phyloP scores from a whole-genome alignment of 306 rosid genomes.

The Lablab purpureus region DNA sequence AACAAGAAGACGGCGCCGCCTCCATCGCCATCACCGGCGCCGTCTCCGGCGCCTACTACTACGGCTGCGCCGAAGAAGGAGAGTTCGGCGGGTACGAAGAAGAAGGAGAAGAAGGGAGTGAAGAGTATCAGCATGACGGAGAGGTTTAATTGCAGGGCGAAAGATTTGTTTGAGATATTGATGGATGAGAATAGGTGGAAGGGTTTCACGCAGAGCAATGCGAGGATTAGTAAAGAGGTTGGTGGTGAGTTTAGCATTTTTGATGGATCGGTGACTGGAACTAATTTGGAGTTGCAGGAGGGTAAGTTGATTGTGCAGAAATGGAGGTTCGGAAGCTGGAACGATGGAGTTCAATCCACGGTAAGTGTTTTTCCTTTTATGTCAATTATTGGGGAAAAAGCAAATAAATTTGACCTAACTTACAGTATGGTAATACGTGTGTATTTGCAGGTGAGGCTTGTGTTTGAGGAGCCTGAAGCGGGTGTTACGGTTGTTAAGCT shows the following conservation, averaged over 20 bases:
- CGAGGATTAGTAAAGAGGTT: conserved; percentile 86
- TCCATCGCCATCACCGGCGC: neutral
- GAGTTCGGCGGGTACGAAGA: conserved; percentile 35
- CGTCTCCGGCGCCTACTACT: neutral
- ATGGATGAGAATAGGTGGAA: conserved; percentile 99
- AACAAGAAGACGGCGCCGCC: conserved; percentile 57
- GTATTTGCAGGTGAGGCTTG: conserved; percentile 74
- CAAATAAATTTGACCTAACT: neutral
- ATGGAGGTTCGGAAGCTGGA: conserved; percentile 97
- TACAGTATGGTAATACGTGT: neutral
- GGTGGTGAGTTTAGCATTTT: conserved; percentile 87
- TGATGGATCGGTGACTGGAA: conserved; percentile 90
- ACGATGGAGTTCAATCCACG: conserved; percentile 74
- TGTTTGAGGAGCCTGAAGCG: conserved; percentile 85
- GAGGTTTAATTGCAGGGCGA: conserved; percentile 89
- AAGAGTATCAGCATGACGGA: conserved; percentile 82
- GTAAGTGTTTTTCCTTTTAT: conserved; percentile 41
- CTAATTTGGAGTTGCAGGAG: conserved; percentile 81
- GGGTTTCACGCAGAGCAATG: conserved; percentile 93
- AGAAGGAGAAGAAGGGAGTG: conserved; percentile 62
- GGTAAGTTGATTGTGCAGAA: conserved; percentile 82
- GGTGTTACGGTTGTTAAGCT: conserved; percentile 81
- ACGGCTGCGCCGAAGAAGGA: conserved; percentile 17
- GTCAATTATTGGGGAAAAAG: neutral
- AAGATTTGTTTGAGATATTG: conserved; percentile 80